A percentile compares a stretch with the other conserved stretches of the same genome.
These are phyloP conservation scores for Suillus bovinus DNA, from an alignment of 768 basidiomycete genomes.

Conservation along the genomic window DNA sequence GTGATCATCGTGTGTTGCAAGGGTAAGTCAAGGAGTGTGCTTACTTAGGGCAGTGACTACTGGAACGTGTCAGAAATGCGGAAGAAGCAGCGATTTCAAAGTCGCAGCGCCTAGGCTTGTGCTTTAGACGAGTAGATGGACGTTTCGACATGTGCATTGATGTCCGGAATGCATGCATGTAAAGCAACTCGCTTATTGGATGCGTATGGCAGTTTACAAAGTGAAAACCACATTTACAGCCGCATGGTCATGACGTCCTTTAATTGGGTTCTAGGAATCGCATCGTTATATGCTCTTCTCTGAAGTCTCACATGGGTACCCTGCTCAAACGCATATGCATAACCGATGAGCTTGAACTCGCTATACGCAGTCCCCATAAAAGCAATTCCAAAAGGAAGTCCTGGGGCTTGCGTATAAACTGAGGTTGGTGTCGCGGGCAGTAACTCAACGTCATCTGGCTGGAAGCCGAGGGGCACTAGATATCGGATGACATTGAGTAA, in stretches of 20 bases:
- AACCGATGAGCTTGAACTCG: slow-evolving; percentile 53
- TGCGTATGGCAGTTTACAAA: not conserved
- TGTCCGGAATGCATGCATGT: not conserved
- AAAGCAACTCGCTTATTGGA: not conserved
- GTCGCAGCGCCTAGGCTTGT: too few relatives aligned
- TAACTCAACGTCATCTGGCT: slow-evolving; percentile 44
- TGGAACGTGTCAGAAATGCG: too few relatives aligned
- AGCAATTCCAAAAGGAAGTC: slow-evolving; percentile 55
- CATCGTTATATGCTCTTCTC: slow-evolving; percentile 46
- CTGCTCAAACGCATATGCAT: slow-evolving; percentile 63
- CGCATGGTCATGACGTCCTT: slow-evolving; percentile 27
- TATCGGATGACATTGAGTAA: slow-evolving; percentile 31
- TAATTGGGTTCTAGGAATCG: slow-evolving; percentile 54
- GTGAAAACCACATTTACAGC: not conserved
- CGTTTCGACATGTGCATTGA: too few relatives aligned
- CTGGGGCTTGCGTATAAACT: slow-evolving; percentile 28
- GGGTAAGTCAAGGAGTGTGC: too few relatives aligned
- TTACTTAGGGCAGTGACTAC: too few relatives aligned
- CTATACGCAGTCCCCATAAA: slow-evolving; percentile 60
- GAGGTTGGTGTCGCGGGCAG: slow-evolving; percentile 44
- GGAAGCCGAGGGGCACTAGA: slow-evolving; percentile 55
- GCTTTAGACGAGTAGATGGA: too few relatives aligned
- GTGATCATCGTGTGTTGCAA: too few relatives aligned
- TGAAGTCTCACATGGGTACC: slow-evolving; percentile 48
- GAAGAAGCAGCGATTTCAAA: too few relatives aligned